phyloP scores from a whole-genome alignment of 2,329 filamentous ascomycete species.

The Alternaria gansuensis region DNA sequence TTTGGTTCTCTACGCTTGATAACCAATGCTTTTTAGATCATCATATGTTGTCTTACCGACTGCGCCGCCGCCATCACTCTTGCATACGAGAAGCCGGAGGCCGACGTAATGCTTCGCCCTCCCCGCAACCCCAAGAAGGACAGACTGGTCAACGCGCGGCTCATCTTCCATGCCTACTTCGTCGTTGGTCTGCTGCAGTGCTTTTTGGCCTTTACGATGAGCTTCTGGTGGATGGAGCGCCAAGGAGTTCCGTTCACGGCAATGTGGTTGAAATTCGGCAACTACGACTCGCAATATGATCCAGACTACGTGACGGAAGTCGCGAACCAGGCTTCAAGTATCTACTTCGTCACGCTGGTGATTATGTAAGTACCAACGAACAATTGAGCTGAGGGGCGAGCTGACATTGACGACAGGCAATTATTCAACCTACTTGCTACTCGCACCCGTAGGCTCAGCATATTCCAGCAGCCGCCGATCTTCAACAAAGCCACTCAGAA shows the following conservation, averaged over 20 bases:
- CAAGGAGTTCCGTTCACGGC: slow-evolving; percentile 69
- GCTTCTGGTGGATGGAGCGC: slow-evolving; percentile 56
- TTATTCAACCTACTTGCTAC: slow-evolving; percentile 78
- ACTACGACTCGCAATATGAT: slow-evolving; percentile 38
- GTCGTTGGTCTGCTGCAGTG: slow-evolving; percentile 68
- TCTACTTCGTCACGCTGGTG: slow-evolving; percentile 83
- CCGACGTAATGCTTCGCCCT: slow-evolving; percentile 74
- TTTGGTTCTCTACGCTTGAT: rapidly evolving
- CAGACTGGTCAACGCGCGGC: slow-evolving; percentile 75
- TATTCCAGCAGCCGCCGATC: slow-evolving; percentile 75
- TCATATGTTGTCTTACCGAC: slow-evolving; percentile 75
- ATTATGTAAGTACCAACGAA: slow-evolving; percentile 68
- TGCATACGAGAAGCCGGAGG: slow-evolving; percentile 79
- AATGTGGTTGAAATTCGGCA: slow-evolving; percentile 66
- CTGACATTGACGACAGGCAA: slow-evolving; percentile 59
- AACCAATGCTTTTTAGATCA: slow-evolving; percentile 32
- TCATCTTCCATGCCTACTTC: slow-evolving; percentile 77
- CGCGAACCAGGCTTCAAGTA: slow-evolving; percentile 72
- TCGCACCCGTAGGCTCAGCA: slow-evolving; percentile 66
- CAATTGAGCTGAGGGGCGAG: not conserved
- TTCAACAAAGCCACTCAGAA: slow-evolving; percentile 75
- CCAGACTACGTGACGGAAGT: slow-evolving; percentile 53
- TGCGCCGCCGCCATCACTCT: slow-evolving; percentile 70
- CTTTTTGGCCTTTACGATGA: slow-evolving; percentile 56
- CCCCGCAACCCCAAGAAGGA: slow-evolving; percentile 75